These are phyloP conservation scores for Suillus americanus DNA, from an alignment of 768 basidiomycete species.

Conservation along the genomic window DNA sequence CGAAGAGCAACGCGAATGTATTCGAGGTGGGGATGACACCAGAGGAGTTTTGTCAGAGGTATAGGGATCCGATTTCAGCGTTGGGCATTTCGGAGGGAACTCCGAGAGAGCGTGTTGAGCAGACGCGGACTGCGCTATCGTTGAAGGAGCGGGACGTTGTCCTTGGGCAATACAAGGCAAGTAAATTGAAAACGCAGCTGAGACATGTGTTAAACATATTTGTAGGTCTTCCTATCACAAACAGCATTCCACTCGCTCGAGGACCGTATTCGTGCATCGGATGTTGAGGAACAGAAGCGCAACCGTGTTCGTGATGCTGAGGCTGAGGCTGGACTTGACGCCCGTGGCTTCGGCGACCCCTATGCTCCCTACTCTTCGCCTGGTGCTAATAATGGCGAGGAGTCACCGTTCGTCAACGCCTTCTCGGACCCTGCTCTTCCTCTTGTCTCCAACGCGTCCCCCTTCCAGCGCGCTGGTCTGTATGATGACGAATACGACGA, in stretches of 20 bases:
- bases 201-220: slow-evolving; percentile 11
- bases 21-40: slow-evolving; percentile 87
- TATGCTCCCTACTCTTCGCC: slow-evolving; percentile 76
- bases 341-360: slow-evolving; percentile 58
- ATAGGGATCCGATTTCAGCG: slow-evolving; percentile 61
- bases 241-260: slow-evolving; percentile 84
- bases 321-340: slow-evolving; percentile 65
- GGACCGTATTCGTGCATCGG: slow-evolving; percentile 78
- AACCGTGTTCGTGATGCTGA: slow-evolving; percentile 77
- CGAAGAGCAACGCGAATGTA: slow-evolving; percentile 59
- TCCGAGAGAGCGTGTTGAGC: slow-evolving; percentile 58
- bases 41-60: slow-evolving; percentile 84
- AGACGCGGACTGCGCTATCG: slow-evolving; percentile 54
- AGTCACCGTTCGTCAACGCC: slow-evolving; percentile 33
- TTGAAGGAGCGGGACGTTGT: slow-evolving; percentile 73
- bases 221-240: slow-evolving; percentile 87
- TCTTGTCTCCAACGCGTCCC: slow-evolving; percentile 79
- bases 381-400: slow-evolving; percentile 40
- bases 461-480: slow-evolving; percentile 72
- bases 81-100: slow-evolving; percentile 60
- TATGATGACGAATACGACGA: slow-evolving; percentile 84
- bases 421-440: slow-evolving; percentile 73
- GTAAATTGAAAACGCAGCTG: not conserved
- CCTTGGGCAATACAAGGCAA: slow-evolving; percentile 81
- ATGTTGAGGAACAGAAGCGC: slow-evolving; percentile 84